Evolutionary conservation across 2,329 filamentous ascomycete species (phyloP).

Genomic region (Calonectria multiphialidica): DNA sequence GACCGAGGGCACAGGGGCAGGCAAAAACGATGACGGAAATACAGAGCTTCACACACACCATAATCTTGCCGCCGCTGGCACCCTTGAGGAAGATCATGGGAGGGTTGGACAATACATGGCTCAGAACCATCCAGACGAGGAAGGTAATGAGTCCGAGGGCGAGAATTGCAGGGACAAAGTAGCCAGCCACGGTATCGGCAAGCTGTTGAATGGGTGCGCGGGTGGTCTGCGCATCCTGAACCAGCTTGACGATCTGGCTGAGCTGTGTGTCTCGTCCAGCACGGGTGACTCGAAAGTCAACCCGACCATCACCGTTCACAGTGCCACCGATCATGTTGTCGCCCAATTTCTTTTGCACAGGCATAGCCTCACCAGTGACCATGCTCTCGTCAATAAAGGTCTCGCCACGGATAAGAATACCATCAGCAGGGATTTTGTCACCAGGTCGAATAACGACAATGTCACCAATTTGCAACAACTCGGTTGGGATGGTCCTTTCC

Average conservation of each 20-base stretch:
- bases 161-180: constrained; percentile 93
- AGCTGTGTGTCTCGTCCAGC: constrained; percentile 96
- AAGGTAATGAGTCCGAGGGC: constrained; percentile 88
- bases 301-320: constrained; percentile 91
- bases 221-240: constrained; percentile 95
- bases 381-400: constrained; percentile 98
- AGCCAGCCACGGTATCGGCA: constrained; percentile 90
- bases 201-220: constrained; percentile 94
- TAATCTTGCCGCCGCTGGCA: constrained; percentile 88
- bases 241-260: constrained; percentile 97
- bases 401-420: constrained; percentile 86
- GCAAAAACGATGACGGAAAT: constrained; percentile 99
- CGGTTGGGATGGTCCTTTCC: constrained; percentile 89
- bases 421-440: constrained; percentile 97
- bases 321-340: constrained; percentile 89
- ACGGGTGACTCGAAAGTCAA: constrained; percentile 93
- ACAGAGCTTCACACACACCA: constrained; percentile 97
- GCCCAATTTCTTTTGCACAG: constrained; percentile 88
- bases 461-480: constrained; percentile 93
- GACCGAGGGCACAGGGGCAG: constrained; percentile 94
- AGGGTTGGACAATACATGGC: constrained; percentile 85
- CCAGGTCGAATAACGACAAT: constrained; percentile 93
- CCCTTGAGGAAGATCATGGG: constrained; percentile 87
- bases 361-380: constrained; percentile 98
- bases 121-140: constrained; percentile 92